Percentiles rank a stretch among this genome's conserved stretches.
phyloP scores from a whole-genome alignment of 371 early-diverging fungal genomes.

The Actinomucor elegans region DNA sequence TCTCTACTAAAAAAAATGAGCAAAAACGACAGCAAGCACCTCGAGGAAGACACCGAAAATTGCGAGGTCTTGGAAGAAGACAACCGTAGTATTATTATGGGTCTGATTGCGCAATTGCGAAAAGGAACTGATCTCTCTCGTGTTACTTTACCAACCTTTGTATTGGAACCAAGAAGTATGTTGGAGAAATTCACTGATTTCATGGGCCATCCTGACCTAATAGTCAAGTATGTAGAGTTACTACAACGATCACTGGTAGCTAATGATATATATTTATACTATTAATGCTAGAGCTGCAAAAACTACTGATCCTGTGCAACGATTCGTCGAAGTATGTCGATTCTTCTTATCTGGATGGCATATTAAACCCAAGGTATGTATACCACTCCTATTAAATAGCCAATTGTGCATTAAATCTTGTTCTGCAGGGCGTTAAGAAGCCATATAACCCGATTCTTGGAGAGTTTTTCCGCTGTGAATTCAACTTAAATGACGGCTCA shows the following conservation, averaged over 20 bases:
- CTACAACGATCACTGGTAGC: neutral
- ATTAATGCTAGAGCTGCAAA: conserved; percentile 54
- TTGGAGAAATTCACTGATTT: conserved; percentile 93
- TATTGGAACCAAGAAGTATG: conserved; percentile 90
- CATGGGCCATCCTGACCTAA: conserved; percentile 86
- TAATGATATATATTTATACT: neutral
- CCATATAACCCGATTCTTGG: conserved; percentile 85
- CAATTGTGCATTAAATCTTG: neutral
- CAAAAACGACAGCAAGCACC: conserved; percentile 1
- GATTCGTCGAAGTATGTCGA: conserved; percentile 86
- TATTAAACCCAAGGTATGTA: conserved; percentile 82
- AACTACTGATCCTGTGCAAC: conserved; percentile 74
- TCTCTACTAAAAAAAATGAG: neutral
- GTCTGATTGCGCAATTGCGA: conserved; percentile 81
- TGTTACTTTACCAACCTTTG: conserved; percentile 93
- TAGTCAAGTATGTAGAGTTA: conserved; percentile 63
- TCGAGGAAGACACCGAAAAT: conserved; percentile 33
- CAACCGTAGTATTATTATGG: conserved; percentile 79
- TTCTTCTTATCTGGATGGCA: conserved; percentile 98
- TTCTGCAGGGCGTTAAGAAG: conserved; percentile 83
- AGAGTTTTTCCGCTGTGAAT: conserved; percentile 75
- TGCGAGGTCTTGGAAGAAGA: conserved; percentile 83
- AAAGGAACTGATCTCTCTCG: conserved; percentile 82
- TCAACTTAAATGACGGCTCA: conserved; percentile 65
- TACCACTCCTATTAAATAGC: neutral